These are phyloP conservation scores for Ustilago sp. DNA, from an alignment of 1,284 basidiomycete genomes.

Conservation along the genomic window DNA sequence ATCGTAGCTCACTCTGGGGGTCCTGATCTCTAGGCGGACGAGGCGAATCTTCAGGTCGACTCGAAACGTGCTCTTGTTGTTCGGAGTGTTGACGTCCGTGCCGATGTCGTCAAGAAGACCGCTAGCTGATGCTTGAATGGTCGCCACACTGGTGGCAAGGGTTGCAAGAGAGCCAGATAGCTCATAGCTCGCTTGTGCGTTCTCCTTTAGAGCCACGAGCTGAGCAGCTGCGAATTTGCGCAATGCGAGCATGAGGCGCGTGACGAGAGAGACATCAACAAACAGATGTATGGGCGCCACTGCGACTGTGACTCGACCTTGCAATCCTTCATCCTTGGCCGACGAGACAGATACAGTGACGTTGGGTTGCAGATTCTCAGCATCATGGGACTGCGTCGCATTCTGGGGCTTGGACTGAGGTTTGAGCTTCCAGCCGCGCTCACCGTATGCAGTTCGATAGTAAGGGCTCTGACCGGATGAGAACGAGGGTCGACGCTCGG, in stretches of 20 bases:
- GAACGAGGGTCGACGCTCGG: constrained; percentile 19
- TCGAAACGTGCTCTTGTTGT: constrained; percentile 9
- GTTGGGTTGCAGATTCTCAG: constrained; percentile 3
- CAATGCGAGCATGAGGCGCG: constrained; percentile 45
- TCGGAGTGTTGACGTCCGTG: not conserved
- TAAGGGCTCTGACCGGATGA: constrained; percentile 25
- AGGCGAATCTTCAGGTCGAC: constrained; percentile 31
- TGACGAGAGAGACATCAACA: constrained; percentile 48
- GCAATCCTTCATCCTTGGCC: not conserved
- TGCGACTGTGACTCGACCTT: constrained; percentile 9
- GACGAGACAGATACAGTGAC: constrained; percentile 6
- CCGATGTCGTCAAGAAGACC: constrained; percentile 13
- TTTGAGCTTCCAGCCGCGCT: constrained; percentile 57
- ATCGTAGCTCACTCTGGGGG: constrained; percentile 34
- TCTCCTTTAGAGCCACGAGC: constrained; percentile 16
- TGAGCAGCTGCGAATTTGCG: constrained; percentile 32
- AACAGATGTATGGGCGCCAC: constrained; percentile 54
- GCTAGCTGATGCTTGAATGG: constrained; percentile 30
- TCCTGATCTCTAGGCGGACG: constrained; percentile 47
- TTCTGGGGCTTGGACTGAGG: constrained; percentile 5
- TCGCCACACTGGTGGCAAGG: constrained; percentile 35
- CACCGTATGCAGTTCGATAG: constrained; percentile 38
- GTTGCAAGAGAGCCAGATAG: constrained; percentile 39
- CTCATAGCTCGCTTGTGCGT: not conserved
- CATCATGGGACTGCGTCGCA: not conserved